Evolutionary conservation across 352 stramenopile species (phyloP).

Genomic region (Pythium brachiatum): DNA sequence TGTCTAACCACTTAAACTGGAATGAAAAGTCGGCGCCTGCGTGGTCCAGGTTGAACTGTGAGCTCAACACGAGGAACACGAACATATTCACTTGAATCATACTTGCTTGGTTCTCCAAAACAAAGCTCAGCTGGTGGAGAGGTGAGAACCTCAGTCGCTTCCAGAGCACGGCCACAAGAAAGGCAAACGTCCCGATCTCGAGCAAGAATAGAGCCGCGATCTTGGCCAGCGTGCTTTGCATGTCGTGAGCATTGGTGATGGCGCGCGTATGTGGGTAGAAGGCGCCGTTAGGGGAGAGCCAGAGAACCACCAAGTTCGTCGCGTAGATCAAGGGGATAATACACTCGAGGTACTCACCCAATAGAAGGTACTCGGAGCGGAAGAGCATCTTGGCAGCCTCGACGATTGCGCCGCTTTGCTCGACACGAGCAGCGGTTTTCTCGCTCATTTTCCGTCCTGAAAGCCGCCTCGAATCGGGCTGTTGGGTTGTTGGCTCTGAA

Average conservation of each 20-base stretch:
- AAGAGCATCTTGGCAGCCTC: constrained; percentile 12
- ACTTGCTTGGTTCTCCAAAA: constrained; percentile 15
- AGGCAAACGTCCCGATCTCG: background rate
- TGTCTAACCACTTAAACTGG: constrained; percentile 25
- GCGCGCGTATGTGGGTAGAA: constrained; percentile 21
- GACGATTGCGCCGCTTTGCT: constrained; percentile 10
- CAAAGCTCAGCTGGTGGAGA: constrained; percentile 19
- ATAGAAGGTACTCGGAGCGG: constrained; percentile 20
- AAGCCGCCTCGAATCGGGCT: background rate
- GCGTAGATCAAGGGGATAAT: constrained; percentile 23
- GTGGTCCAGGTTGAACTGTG: constrained; percentile 18
- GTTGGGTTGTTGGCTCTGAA: background rate
- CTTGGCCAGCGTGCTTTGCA: background rate
- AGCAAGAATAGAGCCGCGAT: constrained; percentile 1
- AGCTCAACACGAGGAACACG: constrained; percentile 8
- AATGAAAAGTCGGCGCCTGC: constrained; percentile 28
- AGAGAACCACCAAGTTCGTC: constrained; percentile 21
- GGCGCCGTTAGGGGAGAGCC: constrained; percentile 23
- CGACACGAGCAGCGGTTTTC: background rate
- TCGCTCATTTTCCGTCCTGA: background rate
- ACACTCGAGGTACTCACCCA: constrained; percentile 29
- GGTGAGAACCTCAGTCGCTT: constrained; percentile 8
- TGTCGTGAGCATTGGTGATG: background rate
- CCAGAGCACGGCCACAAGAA: constrained; percentile 4
- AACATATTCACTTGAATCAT: constrained; percentile 11